A percentile compares a stretch with the other conserved stretches of the same genome.
phyloP scores from a whole-genome alignment of 495 filamentous ascomycete species.

The Jackrogersella minutella region DNA sequence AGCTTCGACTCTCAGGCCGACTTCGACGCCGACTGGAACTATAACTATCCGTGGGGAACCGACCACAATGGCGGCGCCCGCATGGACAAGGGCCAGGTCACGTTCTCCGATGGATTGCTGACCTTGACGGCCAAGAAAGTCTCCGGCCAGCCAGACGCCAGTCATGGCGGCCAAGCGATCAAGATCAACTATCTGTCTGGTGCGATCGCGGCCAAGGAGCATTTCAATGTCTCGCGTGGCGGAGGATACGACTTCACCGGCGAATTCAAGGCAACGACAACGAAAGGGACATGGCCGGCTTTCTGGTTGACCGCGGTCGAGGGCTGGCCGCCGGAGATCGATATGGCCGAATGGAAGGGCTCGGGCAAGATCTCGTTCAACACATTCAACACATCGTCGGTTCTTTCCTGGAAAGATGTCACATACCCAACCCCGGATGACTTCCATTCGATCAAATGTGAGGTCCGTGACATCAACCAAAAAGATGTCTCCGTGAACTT shows the following conservation, averaged over 20 bases:
- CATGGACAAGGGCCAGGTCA: conserved; percentile 57
- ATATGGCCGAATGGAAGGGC: conserved; percentile 70
- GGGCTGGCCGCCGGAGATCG: conserved; percentile 71
- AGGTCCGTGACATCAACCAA: conserved; percentile 63
- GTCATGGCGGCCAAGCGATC: conserved; percentile 57
- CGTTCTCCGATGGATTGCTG: conserved; percentile 47
- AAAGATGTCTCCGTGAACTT: conserved; percentile 61
- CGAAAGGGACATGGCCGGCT: conserved; percentile 65
- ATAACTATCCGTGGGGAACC: conserved; percentile 58
- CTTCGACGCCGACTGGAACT: conserved; percentile 61
- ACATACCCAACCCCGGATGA: conserved; percentile 55
- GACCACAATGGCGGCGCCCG: conserved; percentile 63
- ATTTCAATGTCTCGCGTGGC: conserved; percentile 55
- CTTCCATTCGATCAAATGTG: conserved; percentile 60
- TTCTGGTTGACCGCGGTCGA: conserved; percentile 69
- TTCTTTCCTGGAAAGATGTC: conserved; percentile 57
- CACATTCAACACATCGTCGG: conserved; percentile 64
- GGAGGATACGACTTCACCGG: conserved; percentile 62
- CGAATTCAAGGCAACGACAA: conserved; percentile 61
- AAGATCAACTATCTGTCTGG: conserved; percentile 63
- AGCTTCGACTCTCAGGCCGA: conserved; percentile 60
- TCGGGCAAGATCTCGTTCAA: conserved; percentile 68
- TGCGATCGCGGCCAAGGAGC: conserved; percentile 57
- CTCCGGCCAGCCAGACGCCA: conserved; percentile 52
- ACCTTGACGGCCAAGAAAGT: conserved; percentile 57